Evolutionary conservation across 192 early-diverging fungal genomes (phyloP).

Genomic region (Phycomyces nitens): DNA sequence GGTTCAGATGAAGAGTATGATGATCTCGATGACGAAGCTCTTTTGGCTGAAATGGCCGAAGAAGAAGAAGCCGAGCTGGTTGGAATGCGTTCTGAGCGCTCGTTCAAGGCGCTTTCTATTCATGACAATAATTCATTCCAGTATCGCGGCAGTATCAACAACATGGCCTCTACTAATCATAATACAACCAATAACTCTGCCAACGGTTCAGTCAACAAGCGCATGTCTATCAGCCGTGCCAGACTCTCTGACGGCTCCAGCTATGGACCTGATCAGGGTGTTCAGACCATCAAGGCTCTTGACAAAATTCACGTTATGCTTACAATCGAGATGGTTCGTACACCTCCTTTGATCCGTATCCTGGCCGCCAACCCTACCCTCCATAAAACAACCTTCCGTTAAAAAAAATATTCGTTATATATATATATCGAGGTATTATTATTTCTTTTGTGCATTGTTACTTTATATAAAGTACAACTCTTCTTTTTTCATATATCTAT

Average conservation of each 20-base stretch:
- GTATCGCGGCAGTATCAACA: neutral
- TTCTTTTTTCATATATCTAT: neutral
- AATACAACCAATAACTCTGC: constrained; percentile 1
- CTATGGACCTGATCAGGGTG: constrained; percentile 30
- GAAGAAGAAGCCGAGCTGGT: constrained; percentile 2
- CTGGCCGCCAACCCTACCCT: constrained; percentile 46
- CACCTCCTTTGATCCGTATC: constrained; percentile 54
- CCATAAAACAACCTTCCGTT: neutral
- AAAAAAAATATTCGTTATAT: neutral
- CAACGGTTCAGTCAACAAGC: constrained; percentile 1
- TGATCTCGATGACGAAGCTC: constrained; percentile 43
- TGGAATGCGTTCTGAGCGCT: neutral
- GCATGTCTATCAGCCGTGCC: constrained; percentile 17
- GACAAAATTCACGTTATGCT: constrained; percentile 45
- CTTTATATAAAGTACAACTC: neutral
- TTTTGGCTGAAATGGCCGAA: constrained; percentile 8
- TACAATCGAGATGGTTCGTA: constrained; percentile 46
- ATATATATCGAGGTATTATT: no score
- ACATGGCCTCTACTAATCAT: neutral
- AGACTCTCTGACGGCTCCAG: constrained; percentile 20
- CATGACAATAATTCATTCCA: neutral
- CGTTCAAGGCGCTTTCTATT: neutral
- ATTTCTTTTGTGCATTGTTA: neutral
- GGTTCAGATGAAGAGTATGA: constrained; percentile 51
- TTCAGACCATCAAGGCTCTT: constrained; percentile 46